A percentile compares a stretch with the other conserved stretches of the same genome.
Conservation (phyloP, 176 grass and related monocot species). For the Themeda triandra region DNA sequence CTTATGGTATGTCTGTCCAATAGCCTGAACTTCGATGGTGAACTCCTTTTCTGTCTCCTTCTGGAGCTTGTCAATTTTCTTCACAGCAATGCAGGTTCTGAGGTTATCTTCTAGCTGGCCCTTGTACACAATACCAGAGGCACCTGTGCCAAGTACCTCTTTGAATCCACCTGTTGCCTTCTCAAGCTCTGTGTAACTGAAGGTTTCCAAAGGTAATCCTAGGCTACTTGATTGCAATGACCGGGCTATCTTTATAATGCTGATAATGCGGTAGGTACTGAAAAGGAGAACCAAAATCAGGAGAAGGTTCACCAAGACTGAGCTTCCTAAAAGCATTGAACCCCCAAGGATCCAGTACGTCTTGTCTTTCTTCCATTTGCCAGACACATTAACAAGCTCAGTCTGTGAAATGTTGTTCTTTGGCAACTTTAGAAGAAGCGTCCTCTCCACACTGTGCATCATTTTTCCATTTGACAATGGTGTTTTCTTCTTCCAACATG, state of each 20-base stretch:
- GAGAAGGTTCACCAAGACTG: constrained; percentile 23
- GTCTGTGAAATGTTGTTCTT: constrained; percentile 14
- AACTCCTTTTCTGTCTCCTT: constrained; percentile 48
- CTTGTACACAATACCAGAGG: constrained; percentile 43
- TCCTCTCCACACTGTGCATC: neutral
- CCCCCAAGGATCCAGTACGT: constrained; percentile 16
- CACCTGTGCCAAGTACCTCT: constrained; percentile 33
- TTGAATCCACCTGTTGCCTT: constrained; percentile 31
- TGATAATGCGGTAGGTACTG: neutral
- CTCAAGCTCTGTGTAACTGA: constrained; percentile 36
- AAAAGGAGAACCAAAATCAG: neutral
- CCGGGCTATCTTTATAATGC: neutral
- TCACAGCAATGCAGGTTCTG: constrained; percentile 19
- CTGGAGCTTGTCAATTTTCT: constrained; percentile 34
- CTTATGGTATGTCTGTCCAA: constrained; percentile 46
- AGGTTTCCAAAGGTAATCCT: constrained; percentile 8
- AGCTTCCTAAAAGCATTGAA: constrained; percentile 33
- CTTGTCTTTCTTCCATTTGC: constrained; percentile 15
- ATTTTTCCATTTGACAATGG: constrained; percentile 48
- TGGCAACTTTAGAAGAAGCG: constrained; percentile 32
- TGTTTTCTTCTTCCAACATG: constrained; percentile 53
- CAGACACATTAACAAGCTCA: neutral
- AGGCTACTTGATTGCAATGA: neutral
- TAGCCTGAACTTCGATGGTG: constrained; percentile 34
- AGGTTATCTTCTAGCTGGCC: neutral